A percentile compares a stretch with the other conserved stretches of the same genome.
Evolutionary conservation across 495 filamentous ascomycete species (phyloP).

Genomic region (Penicillium waksmanii): DNA sequence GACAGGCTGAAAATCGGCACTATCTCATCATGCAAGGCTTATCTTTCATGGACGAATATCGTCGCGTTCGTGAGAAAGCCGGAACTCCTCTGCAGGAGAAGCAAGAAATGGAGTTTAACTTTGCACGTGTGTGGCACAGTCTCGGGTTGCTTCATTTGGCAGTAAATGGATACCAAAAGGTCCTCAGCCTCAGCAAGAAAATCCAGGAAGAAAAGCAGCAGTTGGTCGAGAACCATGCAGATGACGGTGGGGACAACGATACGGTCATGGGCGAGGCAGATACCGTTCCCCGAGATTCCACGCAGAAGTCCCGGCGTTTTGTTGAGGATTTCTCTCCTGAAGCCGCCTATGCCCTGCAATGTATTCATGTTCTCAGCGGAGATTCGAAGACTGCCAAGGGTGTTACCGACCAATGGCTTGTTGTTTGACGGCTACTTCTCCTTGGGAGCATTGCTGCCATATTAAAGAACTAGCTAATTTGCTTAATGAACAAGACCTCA

Average conservation of each 20-base stretch:
- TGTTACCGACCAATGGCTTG: conserved; percentile 62
- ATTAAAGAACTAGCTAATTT: background rate
- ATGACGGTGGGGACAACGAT: conserved; percentile 18
- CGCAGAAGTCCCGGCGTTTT: conserved; percentile 25
- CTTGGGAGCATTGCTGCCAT: background rate
- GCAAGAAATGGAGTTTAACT: conserved; percentile 90
- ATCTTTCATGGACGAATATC: conserved; percentile 79
- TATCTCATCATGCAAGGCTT: conserved; percentile 83
- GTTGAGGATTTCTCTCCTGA: conserved; percentile 70
- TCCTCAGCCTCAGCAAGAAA: conserved; percentile 49
- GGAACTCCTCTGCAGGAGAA: conserved; percentile 48
- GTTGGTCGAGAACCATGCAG: conserved; percentile 23
- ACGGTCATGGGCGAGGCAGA: conserved; percentile 34
- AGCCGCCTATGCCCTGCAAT: conserved; percentile 76
- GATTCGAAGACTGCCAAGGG: conserved; percentile 57
- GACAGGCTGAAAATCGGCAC: conserved; percentile 87
- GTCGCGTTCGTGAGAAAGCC: conserved; percentile 53
- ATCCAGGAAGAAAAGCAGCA: conserved; percentile 35
- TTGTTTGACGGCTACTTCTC: conserved; percentile 41
- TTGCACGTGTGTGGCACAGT: conserved; percentile 78
- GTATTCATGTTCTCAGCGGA: conserved; percentile 65
- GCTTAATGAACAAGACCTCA: background rate
- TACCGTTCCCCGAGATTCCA: background rate
- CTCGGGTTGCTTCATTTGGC: conserved; percentile 81
- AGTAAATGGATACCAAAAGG: conserved; percentile 70